phyloP scores from a whole-genome alignment of 192 early-diverging fungal genomes.

The Backusella morwellensis region DNA sequence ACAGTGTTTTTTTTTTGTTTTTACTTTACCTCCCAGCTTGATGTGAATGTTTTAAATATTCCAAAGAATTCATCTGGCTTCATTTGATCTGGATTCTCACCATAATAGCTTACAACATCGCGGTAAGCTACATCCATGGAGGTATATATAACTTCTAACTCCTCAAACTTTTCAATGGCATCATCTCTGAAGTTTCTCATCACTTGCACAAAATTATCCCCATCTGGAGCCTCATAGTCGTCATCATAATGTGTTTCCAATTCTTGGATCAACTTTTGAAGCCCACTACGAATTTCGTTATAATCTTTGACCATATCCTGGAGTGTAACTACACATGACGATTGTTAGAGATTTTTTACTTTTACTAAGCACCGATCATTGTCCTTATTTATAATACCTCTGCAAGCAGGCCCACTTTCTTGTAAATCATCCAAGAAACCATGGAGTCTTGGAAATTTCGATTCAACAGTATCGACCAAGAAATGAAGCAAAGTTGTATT shows the following conservation, averaged over 20 bases:
- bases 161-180: constrained; percentile 61
- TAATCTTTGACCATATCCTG: constrained; percentile 53
- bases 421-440: constrained; percentile 67
- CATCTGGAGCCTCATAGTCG: constrained; percentile 42
- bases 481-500: constrained; percentile 79
- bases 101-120: constrained; percentile 67
- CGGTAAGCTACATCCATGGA: constrained; percentile 72
- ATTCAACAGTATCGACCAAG: constrained; percentile 65
- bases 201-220: constrained; percentile 65
- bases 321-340: constrained; percentile 44
- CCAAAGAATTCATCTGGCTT: constrained; percentile 87
- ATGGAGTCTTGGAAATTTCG: constrained; percentile 59
- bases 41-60: constrained; percentile 79
- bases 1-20: neutral
- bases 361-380: neutral
- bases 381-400: constrained; percentile 40
- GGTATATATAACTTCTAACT: constrained; percentile 56
- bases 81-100: constrained; percentile 69
- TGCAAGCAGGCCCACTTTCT: constrained; percentile 66
- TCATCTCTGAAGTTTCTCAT: constrained; percentile 64
- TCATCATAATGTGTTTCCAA: constrained; percentile 42
- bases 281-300: constrained; percentile 40
- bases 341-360: neutral
- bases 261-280: constrained; percentile 48
- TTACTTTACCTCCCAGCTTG: constrained; percentile 64